Conservation (phyloP, 768 basidiomycete genomes). For the Termitomyces sp. region DNA sequence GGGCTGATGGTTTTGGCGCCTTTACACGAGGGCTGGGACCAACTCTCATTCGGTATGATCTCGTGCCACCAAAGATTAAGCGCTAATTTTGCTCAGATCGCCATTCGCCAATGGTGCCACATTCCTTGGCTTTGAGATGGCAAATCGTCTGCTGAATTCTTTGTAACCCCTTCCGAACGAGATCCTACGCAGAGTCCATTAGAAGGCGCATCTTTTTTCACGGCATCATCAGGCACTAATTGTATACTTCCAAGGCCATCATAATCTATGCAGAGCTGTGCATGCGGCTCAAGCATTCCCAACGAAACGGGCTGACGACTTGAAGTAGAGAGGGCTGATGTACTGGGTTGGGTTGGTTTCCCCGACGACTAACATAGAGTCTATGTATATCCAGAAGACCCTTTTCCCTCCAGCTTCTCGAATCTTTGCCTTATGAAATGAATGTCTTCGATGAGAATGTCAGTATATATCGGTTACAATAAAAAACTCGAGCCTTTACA, state of each 20-base stretch:
- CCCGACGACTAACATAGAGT: slow-evolving; percentile 7
- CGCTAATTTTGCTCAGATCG: slow-evolving; percentile 42
- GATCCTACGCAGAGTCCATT: not conserved
- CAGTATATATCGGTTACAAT: slow-evolving; percentile 35
- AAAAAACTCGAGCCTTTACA: slow-evolving; percentile 39
- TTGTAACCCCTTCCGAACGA: not conserved
- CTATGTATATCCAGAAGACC: slow-evolving; percentile 43
- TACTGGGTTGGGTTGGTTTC: not conserved
- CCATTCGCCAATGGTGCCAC: slow-evolving; percentile 97
- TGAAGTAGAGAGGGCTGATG: not conserved
- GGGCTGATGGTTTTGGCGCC: slow-evolving; percentile 74
- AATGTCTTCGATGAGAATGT: slow-evolving; percentile 37
- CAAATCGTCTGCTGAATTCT: slow-evolving; percentile 62
- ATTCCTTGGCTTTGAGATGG: slow-evolving; percentile 94
- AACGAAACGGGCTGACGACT: not conserved
- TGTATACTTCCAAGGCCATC: not conserved
- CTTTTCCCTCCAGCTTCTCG: slow-evolving; percentile 39
- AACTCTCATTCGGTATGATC: slow-evolving; percentile 74
- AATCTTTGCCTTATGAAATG: slow-evolving; percentile 46
- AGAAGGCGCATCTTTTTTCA: not conserved
- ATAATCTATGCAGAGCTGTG: not conserved
- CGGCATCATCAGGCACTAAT: not conserved
- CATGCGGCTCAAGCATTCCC: not conserved
- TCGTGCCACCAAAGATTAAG: not conserved
- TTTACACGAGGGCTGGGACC: slow-evolving; percentile 91